Evolutionary conservation across 768 basidiomycete genomes (phyloP).

Genomic region (Mycena kentingensis): DNA sequence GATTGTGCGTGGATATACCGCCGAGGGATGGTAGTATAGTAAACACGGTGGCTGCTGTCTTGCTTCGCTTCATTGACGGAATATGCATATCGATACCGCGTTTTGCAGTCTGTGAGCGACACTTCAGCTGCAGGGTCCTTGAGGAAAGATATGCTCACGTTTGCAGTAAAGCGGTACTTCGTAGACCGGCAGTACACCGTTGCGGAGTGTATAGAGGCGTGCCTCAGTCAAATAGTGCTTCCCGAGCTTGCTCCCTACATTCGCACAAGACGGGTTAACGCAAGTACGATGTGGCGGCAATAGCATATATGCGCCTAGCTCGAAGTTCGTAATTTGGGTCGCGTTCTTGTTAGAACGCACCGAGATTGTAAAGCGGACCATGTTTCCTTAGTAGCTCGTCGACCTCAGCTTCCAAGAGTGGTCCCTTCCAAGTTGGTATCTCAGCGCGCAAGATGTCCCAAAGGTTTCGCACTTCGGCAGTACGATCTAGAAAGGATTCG

Average conservation of each 20-base stretch:
- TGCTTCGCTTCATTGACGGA: not conserved
- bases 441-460: too few species aligned
- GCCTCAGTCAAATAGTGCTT: not conserved
- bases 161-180: not conserved
- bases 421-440: too few species aligned
- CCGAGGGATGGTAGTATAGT: not conserved
- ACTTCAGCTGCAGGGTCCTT: not conserved
- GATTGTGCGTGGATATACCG: not conserved
- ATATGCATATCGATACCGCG: not conserved
- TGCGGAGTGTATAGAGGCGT: not conserved
- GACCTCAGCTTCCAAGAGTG: too few species aligned
- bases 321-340: too few species aligned
- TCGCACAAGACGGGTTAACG: not conserved
- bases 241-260: not conserved
- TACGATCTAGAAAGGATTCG: too few species aligned
- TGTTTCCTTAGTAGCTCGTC: too few species aligned
- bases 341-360: too few species aligned
- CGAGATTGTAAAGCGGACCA: too few species aligned
- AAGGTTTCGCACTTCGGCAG: too few species aligned
- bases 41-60: not conserved
- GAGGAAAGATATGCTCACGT: not conserved
- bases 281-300: slow-evolving; percentile 14
- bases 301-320: slow-evolving; percentile 10
- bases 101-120: not conserved
- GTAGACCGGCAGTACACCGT: not conserved